phyloP scores from a whole-genome alignment of 805 yeast genomes.

The Saccharomycopsis olivae region DNA sequence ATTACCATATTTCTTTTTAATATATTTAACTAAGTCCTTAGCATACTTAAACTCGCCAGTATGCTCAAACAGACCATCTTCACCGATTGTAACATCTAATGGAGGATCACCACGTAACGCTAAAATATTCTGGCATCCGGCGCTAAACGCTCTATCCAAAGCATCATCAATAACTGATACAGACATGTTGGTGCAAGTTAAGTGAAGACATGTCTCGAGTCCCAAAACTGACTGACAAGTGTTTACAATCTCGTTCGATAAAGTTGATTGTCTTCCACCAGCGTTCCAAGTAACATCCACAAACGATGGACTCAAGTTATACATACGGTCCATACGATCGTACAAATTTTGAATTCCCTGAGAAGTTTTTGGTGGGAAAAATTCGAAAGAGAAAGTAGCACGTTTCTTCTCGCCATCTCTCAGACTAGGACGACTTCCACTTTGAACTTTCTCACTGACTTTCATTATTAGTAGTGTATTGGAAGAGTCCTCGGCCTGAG shows the following conservation, averaged over 20 bases:
- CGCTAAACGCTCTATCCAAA: slow-evolving; percentile 67
- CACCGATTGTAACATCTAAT: slow-evolving; percentile 30
- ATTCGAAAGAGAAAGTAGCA: slow-evolving; percentile 94
- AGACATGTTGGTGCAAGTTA: slow-evolving; percentile 95
- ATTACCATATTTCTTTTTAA: slow-evolving; percentile 67
- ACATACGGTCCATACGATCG: slow-evolving; percentile 97
- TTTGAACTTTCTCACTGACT: too few relatives aligned
- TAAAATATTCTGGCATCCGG: slow-evolving; percentile 92
- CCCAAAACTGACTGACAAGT: slow-evolving; percentile 87
- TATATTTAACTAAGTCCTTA: slow-evolving; percentile 71
- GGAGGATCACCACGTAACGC: slow-evolving; percentile 98
- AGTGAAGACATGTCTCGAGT: slow-evolving; percentile 93
- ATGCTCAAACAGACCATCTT: slow-evolving; percentile 24
- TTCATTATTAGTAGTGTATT: too few relatives aligned
- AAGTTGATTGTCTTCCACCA: slow-evolving; percentile 70
- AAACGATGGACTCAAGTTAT: slow-evolving; percentile 79
- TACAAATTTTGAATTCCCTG: slow-evolving; percentile 95
- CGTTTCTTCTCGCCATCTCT: too few relatives aligned
- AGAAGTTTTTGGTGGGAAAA: slow-evolving; percentile 92
- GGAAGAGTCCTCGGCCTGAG: too few relatives aligned
- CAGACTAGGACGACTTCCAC: too few relatives aligned
- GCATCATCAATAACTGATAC: slow-evolving; percentile 74
- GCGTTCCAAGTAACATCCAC: slow-evolving; percentile 98
- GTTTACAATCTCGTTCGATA: slow-evolving; percentile 86
- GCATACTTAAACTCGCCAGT: slow-evolving; percentile 86